Conservation (phyloP, 768 basidiomycete species). For the Rhizopogon vesiculosus region DNA sequence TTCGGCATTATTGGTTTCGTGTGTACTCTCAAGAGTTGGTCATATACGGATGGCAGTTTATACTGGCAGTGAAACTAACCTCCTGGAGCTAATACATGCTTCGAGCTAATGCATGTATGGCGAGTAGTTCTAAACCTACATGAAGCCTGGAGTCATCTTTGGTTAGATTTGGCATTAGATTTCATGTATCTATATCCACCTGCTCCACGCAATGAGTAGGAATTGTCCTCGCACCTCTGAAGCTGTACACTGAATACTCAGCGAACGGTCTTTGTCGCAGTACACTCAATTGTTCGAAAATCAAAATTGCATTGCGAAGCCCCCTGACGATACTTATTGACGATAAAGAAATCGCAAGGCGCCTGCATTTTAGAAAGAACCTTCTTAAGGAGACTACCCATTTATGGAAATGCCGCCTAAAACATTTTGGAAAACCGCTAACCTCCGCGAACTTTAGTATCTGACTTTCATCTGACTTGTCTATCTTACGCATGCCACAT, state of each 20-base stretch:
- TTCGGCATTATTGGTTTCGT: constrained; percentile 57
- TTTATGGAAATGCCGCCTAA: not conserved
- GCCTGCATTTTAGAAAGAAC: too few relatives aligned
- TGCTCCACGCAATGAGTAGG: too few relatives aligned
- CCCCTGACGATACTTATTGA: too few relatives aligned
- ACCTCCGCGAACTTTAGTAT: too few relatives aligned
- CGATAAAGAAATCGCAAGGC: not conserved
- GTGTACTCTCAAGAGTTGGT: constrained; percentile 50
- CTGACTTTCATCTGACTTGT: too few relatives aligned
- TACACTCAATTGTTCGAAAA: not conserved
- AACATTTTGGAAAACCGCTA: too few relatives aligned
- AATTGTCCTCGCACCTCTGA: too few relatives aligned
- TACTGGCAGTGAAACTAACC: constrained; percentile 34
- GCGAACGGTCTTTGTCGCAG: not conserved
- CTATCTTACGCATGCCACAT: constrained; percentile 48
- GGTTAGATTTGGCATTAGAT: too few relatives aligned
- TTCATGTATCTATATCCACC: too few relatives aligned
- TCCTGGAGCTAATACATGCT: too few relatives aligned
- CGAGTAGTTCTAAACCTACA: not conserved
- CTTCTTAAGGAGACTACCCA: not conserved
- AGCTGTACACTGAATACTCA: too few relatives aligned
- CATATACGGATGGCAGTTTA: constrained; percentile 30
- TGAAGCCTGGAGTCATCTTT: not conserved
- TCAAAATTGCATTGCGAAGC: not conserved
- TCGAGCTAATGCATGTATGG: not conserved